Evolutionary conservation across 331 rosid genomes (phyloP).

Genomic region (Quercus phellos): DNA sequence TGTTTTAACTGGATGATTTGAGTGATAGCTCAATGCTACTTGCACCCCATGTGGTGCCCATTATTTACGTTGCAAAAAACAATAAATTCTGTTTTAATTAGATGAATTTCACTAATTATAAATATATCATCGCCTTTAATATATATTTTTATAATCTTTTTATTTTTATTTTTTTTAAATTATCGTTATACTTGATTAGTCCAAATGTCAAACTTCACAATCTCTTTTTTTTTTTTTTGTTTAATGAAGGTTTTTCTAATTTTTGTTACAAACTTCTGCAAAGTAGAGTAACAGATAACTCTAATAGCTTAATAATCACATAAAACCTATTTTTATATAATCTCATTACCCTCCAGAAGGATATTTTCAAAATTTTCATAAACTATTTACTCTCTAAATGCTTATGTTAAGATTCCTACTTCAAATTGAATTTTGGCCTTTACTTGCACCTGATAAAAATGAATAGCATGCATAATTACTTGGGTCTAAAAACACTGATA

Average conservation of each 20-base stretch:
- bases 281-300: background rate
- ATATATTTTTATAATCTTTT: background rate
- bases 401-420: background rate
- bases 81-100: too few species aligned
- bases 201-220: background rate
- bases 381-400: background rate
- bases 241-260: background rate
- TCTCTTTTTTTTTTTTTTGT: background rate
- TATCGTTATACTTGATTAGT: background rate
- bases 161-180: background rate
- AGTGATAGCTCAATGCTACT: too few species aligned
- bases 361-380: background rate
- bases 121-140: background rate
- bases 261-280: background rate
- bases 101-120: background rate
- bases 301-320: background rate
- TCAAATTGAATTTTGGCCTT: slow-evolving; percentile 1
- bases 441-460: slow-evolving; percentile 3
- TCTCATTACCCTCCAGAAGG: background rate
- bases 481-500: background rate
- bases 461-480: slow-evolving; percentile 1
- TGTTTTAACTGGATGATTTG: too few species aligned
- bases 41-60: too few species aligned
- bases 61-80: too few species aligned
- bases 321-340: background rate